Conservation (phyloP, 2,329 filamentous ascomycete species). For the Tolypocladium nubicola region DNA sequence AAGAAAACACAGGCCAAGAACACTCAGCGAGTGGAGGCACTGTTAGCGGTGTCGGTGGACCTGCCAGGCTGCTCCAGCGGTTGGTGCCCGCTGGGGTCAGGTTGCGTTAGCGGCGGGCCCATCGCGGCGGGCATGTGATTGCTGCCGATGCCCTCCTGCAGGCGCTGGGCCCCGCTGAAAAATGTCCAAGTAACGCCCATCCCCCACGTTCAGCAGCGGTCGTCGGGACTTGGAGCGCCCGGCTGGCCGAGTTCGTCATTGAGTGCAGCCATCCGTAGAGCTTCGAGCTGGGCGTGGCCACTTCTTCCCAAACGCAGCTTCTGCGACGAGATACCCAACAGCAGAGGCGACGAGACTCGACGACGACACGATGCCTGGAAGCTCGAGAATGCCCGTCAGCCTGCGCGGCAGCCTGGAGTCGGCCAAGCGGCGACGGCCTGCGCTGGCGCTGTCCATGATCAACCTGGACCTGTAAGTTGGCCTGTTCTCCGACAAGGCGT, state of each 20-base stretch:
- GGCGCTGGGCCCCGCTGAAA: constrained; percentile 13
- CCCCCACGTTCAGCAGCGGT: constrained; percentile 12
- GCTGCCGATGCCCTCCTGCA: not conserved
- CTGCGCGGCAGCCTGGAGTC: constrained; percentile 55
- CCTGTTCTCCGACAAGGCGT: not conserved
- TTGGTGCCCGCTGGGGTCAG: not conserved
- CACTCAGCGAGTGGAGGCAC: not conserved
- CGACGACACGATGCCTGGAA: constrained; percentile 46
- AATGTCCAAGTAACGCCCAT: constrained; percentile 21
- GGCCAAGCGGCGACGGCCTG: constrained; percentile 46
- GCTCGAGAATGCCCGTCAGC: constrained; percentile 60
- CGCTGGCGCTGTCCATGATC: constrained; percentile 46
- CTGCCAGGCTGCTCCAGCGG: too few relatives aligned
- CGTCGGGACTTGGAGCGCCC: not conserved
- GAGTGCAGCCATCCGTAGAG: not conserved
- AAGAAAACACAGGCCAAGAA: not conserved
- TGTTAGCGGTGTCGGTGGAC: not conserved
- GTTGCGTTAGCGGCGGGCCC: not conserved
- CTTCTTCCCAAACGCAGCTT: not conserved
- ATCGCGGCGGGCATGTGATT: not conserved
- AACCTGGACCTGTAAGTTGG: constrained; percentile 58
- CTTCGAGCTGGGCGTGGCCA: not conserved
- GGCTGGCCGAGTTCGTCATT: not conserved
- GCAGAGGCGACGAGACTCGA: not conserved
- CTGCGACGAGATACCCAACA: not conserved